These are phyloP conservation scores for Globisporangium viniferum DNA, from an alignment of 352 stramenopile genomes.

Conservation along the genomic window DNA sequence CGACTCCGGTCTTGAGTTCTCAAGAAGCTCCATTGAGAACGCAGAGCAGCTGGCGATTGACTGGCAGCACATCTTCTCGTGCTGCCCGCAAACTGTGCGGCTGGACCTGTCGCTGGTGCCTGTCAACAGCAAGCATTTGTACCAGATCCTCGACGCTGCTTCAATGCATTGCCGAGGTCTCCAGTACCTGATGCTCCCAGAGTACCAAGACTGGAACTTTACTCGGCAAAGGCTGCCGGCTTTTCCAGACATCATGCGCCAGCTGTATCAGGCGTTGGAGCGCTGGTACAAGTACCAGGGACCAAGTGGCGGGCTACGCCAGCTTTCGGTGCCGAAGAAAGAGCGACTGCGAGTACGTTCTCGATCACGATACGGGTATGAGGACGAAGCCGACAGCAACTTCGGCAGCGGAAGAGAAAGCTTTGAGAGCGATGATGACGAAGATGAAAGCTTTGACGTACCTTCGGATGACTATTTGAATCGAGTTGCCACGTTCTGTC, in stretches of 20 bases:
- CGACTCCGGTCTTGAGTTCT: too few relatives aligned
- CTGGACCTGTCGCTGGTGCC: conserved; percentile 18
- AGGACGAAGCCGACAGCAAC: too few relatives aligned
- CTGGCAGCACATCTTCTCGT: conserved; percentile 17
- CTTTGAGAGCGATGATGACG: too few relatives aligned
- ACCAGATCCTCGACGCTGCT: conserved; percentile 8
- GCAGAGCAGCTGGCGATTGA: conserved; percentile 3
- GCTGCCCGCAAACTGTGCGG: conserved; percentile 1
- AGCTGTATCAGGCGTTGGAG: not conserved
- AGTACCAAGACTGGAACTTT: conserved; percentile 9
- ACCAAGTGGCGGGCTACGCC: not conserved
- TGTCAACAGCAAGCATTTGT: conserved; percentile 13
- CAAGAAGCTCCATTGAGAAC: too few relatives aligned
- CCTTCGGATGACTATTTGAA: too few relatives aligned
- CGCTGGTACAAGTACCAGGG: not conserved
- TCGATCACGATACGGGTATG: too few relatives aligned
- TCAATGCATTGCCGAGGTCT: conserved; percentile 11
- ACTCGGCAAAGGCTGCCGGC: not conserved
- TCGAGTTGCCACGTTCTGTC: too few relatives aligned
- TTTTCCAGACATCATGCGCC: not conserved
- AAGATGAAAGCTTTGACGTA: too few relatives aligned
- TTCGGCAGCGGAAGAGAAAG: too few relatives aligned
- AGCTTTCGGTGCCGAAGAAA: too few relatives aligned
- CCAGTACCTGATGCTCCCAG: conserved; percentile 16
- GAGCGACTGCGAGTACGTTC: too few relatives aligned